Evolutionary conservation across 2,329 filamentous ascomycete genomes (phyloP).

Genomic region (Drechslera avenae): DNA sequence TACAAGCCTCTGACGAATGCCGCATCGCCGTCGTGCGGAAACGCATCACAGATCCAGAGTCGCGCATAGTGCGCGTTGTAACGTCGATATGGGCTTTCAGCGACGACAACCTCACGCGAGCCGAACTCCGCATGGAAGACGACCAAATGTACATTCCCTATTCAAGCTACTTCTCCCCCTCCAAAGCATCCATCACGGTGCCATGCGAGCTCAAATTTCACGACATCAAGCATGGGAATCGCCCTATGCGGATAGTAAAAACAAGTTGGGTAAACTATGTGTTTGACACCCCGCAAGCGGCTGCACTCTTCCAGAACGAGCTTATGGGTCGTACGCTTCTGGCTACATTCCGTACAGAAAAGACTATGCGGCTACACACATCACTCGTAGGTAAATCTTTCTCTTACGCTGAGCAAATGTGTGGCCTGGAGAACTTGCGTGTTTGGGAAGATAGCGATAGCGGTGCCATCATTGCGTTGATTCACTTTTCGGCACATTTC

Average conservation of each 20-base stretch:
- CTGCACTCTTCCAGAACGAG: slow-evolving; percentile 53
- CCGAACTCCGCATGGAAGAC: slow-evolving; percentile 53
- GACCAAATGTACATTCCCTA: slow-evolving; percentile 52
- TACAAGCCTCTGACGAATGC: slow-evolving; percentile 45
- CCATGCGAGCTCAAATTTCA: slow-evolving; percentile 50
- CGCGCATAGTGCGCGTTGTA: slow-evolving; percentile 42
- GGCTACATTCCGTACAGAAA: slow-evolving; percentile 50
- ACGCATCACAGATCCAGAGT: slow-evolving; percentile 46
- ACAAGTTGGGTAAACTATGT: slow-evolving; percentile 55
- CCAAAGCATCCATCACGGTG: slow-evolving; percentile 51
- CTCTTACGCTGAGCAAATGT: slow-evolving; percentile 56
- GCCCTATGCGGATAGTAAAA: slow-evolving; percentile 41
- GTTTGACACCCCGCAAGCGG: slow-evolving; percentile 44
- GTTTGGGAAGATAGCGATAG: slow-evolving; percentile 54
- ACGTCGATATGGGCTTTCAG: slow-evolving; percentile 55
- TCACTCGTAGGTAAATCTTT: slow-evolving; percentile 43
- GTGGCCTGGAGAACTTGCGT: slow-evolving; percentile 54
- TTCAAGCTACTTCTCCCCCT: slow-evolving; percentile 52
- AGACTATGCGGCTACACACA: slow-evolving; percentile 54
- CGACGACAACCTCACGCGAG: slow-evolving; percentile 49
- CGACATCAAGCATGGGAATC: slow-evolving; percentile 41
- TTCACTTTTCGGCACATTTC: slow-evolving; percentile 53
- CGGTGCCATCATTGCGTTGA: slow-evolving; percentile 51
- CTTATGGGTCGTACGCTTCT: slow-evolving; percentile 53
- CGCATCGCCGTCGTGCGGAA: slow-evolving; percentile 53